A percentile compares a stretch with the other conserved stretches of the same genome.
These are phyloP conservation scores for Colletotrichum salicis DNA, from an alignment of 2,329 filamentous ascomycete species.

Conservation along the genomic window DNA sequence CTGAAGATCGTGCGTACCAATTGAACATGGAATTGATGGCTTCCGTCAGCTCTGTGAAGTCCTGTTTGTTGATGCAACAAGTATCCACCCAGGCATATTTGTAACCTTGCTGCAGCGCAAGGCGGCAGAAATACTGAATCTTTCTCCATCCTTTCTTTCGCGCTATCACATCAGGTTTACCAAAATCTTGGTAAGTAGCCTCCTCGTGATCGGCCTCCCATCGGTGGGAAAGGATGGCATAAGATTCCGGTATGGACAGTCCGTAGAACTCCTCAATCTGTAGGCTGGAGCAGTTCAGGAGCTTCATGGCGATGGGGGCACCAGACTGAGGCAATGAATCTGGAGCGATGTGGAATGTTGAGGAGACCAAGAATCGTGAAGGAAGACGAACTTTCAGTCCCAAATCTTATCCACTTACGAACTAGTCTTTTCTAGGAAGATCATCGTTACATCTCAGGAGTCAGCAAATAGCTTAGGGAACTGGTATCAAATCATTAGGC, in stretches of 20 bases:
- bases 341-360: too few relatives aligned
- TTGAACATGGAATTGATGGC: slow-evolving; percentile 30
- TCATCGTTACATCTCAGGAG: neutral
- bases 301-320: neutral
- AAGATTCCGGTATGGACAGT: neutral
- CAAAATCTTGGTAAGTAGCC: slow-evolving; percentile 65
- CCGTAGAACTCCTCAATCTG: slow-evolving; percentile 20
- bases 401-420: neutral
- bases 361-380: neutral
- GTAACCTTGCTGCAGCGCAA: neutral
- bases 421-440: neutral
- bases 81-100: slow-evolving; percentile 21
- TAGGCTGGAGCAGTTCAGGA: neutral
- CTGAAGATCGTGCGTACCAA: neutral
- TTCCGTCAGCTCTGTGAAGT: slow-evolving; percentile 15
- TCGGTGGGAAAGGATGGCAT: slow-evolving; percentile 17
- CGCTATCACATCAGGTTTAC: slow-evolving; percentile 38
- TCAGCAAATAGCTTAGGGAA: neutral
- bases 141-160: slow-evolving; percentile 44
- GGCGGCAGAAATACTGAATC: neutral
- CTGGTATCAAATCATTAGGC: neutral
- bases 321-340: neutral
- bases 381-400: neutral
- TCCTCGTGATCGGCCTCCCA: slow-evolving; percentile 40
- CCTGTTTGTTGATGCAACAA: slow-evolving; percentile 22